Evolutionary conservation across 2,329 filamentous ascomycete genomes (phyloP), one percentile per base, ranked within the genome.

Genomic region (Claviceps sorghi): DNA sequence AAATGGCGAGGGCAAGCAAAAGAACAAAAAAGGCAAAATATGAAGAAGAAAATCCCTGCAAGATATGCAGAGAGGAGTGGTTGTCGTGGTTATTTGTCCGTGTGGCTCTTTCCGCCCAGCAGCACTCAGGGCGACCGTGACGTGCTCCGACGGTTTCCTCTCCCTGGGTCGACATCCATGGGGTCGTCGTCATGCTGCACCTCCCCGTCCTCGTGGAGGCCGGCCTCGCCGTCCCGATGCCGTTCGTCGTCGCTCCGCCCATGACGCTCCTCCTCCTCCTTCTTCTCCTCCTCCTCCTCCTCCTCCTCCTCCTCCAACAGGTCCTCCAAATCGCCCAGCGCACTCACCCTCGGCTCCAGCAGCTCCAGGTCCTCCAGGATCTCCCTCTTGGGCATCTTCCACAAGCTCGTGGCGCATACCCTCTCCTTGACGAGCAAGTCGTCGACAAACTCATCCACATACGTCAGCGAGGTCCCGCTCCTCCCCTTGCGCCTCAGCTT

Each of bases 381-480:
- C 58, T 86, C 82, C 59, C 93, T 76, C 54, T 82, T 82, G 3
- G 90, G 87, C 75, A 98, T 78, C 71, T 95, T 95, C 82, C 88
- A 94, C 59, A 98, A 65, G 63, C 84, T 94, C 3, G 93, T 97
- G 40, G 83, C 91, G 64, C 91, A 97, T 0, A 96, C 84, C 50
- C 93, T 78, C 53, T 94, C 88, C 69, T 95, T 95, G 0, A 80
- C 85, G 56, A 98, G 72, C 58, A 98, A 69, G 56, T 96, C 89
- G 66, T 98, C 93, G 52, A 97, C 81, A 65, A 98, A 97, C 60
- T 91, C 84, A 67, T 98, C 93, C 68, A 98, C 75, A 62, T 79
- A 85, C 2, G 88, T 93, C 59, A 98, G 66, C 13, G 72, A 75
- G 57, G 86, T 90, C 1, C 86, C 86, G 30, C 81, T 79, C 57